Conservation (phyloP, 148 eudicot species). For the Amaranthus hypochondriacus region DNA sequence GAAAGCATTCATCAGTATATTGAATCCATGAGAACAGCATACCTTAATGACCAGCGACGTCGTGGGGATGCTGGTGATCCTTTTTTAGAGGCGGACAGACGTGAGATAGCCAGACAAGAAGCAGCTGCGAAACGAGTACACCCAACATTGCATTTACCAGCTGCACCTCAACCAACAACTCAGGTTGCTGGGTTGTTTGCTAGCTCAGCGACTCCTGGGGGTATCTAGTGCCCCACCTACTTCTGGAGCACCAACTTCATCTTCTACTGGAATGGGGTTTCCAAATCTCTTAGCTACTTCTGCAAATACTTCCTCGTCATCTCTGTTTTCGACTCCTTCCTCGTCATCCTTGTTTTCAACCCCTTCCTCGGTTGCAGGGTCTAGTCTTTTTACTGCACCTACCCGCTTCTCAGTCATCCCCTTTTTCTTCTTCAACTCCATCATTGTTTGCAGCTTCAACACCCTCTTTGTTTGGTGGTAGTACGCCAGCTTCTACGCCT, state of each 20-base stretch:
- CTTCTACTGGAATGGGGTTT: conserved; percentile 48
- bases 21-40: conserved; percentile 94
- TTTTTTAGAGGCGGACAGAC: conserved; percentile 90
- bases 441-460: conserved; percentile 38
- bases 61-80: conserved; percentile 83
- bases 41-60: conserved; percentile 81
- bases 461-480: conserved; percentile 38
- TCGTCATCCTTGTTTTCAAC: conserved; percentile 60
- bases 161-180: conserved; percentile 66
- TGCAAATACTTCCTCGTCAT: conserved; percentile 45
- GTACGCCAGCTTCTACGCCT: conserved; percentile 47
- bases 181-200: conserved; percentile 67
- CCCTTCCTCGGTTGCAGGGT: conserved; percentile 45
- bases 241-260: conserved; percentile 37
- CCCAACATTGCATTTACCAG: conserved; percentile 78
- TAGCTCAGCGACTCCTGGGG: conserved; percentile 48
- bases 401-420: conserved; percentile 57
- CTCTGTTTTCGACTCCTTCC: conserved; percentile 59
- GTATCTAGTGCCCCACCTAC: conserved; percentile 43
- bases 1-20: conserved; percentile 98
- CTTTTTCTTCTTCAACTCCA: conserved; percentile 37
- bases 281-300: conserved; percentile 41
- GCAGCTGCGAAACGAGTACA: conserved; percentile 93
- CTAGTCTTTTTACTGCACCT: conserved; percentile 46
- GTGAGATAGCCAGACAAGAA: conserved; percentile 86